Evolutionary conservation across 495 filamentous ascomycete genomes (phyloP), one percentile per base, ranked within the genome.

Genomic region (Neurospora sp.): DNA sequence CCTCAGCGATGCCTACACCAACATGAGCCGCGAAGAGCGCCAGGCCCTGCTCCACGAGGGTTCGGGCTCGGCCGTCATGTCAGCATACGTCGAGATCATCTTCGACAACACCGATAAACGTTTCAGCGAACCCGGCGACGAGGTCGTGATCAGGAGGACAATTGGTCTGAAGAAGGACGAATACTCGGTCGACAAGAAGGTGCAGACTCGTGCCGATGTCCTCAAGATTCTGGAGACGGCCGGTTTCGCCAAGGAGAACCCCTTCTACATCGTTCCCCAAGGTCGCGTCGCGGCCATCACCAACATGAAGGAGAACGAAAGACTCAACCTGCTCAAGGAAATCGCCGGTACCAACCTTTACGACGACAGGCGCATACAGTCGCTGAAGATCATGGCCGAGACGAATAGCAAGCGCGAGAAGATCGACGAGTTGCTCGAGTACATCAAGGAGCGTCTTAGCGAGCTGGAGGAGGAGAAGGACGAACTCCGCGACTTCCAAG

Each of bases 91-190:
- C 72, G 96, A 99, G 82, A 93, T 99, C 75, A 96, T 97, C 75
- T 99, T 99, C 80, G 96, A 99, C 85, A 99, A 99, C 80, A 92
- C 87, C 71, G 95, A 98, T 79, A 94, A 96, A 76, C 92, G 96
- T 77, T 99, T 98, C 81, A 94, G 94, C 46, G 98, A 94, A 14
- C 95, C 93, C 72, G 94, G 93, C 76, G 89, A 93, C 41, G 95
- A 98, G 79, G 87, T 98, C 10, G 89, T 96, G 11, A 86, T 99
- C 37, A 89, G 96, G 69, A 91, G 96, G 27, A 98, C 96, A 0
- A 98, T 99, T 76, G 96, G 95, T 39, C 86, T 94, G 70, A 98
- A 99, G 83, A 99, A 99, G 83, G 96, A 99, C 76, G 96, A 99
- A 83, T 99, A 98, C 78, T 96, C 94, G 11, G 87, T 98, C 0